Evolutionary conservation across 768 basidiomycete genomes (phyloP), one percentile per base, ranked within the genome.

Genomic region (Lactarius akahatsu): DNA sequence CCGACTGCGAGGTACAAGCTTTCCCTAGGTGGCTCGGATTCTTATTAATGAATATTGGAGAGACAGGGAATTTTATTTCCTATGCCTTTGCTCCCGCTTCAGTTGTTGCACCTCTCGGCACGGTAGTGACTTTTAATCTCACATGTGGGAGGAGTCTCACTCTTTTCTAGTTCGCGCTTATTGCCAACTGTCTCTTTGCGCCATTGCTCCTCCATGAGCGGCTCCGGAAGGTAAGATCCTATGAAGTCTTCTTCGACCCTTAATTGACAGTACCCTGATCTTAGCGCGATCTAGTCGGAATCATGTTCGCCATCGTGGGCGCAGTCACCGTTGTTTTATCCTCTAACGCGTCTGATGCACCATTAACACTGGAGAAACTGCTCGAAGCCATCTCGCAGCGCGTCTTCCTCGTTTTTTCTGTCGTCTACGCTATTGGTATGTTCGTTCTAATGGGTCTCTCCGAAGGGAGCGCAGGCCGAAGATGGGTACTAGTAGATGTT

Each of bases 71-170:
- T 74, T 98, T 97, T 72, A 88, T 88, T 57, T 92, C 92, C 0
- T 96, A 96, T 68, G 94, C 88, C 0, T 96, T 84, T 76, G 93
- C 93, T 26, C 94, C 94, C 10, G 93, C 94, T 6, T 93, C 91
- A n/a, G 79, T 96, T 5, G 94, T 98, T 15, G 95, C 96, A 0
- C 96, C 96, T 34, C 81, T 98, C 13, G 96, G 96, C n/a, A 95
- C 93, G 55, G 95, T 96, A 62, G 71, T 78, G 87, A 77, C 52
- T 70, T 71, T 66, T 28, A 38, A 62, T 28, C 52, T 57, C 57
- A 34, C 20, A 50, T 59, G 26, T 30, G 67, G 45, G 55, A 16
- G 59, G 41, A 66, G 61, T 73, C 57, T 60, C 43, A 61, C 34
- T 30, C 23, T 57, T 59, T n/a, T 58, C 18, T 62, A 94, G 88